Conservation (phyloP, 2,329 filamentous ascomycete genomes). For the Byssothecium circinans region DNA sequence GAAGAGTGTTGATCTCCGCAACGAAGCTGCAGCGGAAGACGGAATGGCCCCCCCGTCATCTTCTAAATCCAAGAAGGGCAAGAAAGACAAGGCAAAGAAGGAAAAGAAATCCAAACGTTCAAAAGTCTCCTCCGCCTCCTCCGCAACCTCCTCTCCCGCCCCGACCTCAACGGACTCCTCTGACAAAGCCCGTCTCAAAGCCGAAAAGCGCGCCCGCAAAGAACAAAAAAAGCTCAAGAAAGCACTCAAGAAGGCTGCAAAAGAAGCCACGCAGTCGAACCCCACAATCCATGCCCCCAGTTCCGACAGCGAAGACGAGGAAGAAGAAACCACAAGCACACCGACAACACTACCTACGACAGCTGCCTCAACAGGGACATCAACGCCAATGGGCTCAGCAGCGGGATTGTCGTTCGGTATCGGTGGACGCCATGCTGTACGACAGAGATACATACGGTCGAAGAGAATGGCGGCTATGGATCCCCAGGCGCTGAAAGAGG, state of each 20-base stretch:
- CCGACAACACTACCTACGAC: constrained; percentile 39
- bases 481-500: constrained; percentile 81
- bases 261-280: constrained; percentile 42
- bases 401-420: constrained; percentile 42
- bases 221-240: constrained; percentile 53
- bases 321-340: constrained; percentile 31
- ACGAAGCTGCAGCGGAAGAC: constrained; percentile 29
- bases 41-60: constrained; percentile 9
- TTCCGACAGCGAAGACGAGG: constrained; percentile 33
- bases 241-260: constrained; percentile 49
- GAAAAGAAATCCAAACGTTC: constrained; percentile 31
- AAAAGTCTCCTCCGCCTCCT: constrained; percentile 16
- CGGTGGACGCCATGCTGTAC: constrained; percentile 69
- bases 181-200: constrained; percentile 44
- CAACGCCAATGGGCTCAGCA: constrained; percentile 51
- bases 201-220: constrained; percentile 50
- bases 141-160: constrained; percentile 19
- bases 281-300: constrained; percentile 25
- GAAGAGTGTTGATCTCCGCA: constrained; percentile 39
- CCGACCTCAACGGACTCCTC: constrained; percentile 39
- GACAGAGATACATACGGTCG: constrained; percentile 82
- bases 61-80: constrained; percentile 34
- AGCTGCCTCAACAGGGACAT: constrained; percentile 49
- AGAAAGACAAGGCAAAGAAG: constrained; percentile 38
- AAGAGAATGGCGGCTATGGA: constrained; percentile 85